A percentile compares a stretch with the other conserved stretches of the same genome.
Evolutionary conservation across 2,329 filamentous ascomycete genomes (phyloP).

Genomic region (Exophiala mesophila): DNA sequence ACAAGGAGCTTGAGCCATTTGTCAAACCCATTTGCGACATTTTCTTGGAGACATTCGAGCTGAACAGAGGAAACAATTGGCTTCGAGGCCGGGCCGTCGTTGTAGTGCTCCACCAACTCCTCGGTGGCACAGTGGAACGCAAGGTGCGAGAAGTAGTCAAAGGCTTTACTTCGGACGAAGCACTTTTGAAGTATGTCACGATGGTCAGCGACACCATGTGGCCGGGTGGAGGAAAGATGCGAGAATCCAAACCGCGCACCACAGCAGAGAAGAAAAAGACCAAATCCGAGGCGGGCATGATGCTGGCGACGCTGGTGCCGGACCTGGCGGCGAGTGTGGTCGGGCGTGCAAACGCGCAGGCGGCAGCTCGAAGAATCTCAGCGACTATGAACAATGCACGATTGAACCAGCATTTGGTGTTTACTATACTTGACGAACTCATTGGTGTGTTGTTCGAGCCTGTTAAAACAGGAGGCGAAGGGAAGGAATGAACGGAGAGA

Average conservation of each 20-base stretch:
- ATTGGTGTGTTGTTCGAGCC: slow-evolving; percentile 58
- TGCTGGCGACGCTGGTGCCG: slow-evolving; percentile 83
- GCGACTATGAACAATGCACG: slow-evolving; percentile 86
- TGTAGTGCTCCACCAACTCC: slow-evolving; percentile 88
- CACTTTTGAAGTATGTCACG: slow-evolving; percentile 68
- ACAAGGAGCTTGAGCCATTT: slow-evolving; percentile 84
- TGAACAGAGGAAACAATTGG: slow-evolving; percentile 96
- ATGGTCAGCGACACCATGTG: slow-evolving; percentile 74
- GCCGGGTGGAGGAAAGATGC: slow-evolving; percentile 53
- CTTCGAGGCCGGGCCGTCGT: slow-evolving; percentile 91
- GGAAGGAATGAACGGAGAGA: too few relatives aligned
- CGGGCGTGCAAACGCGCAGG: slow-evolving; percentile 83
- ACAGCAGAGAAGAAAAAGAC: slow-evolving; percentile 71
- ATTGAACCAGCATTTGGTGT: slow-evolving; percentile 71
- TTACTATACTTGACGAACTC: slow-evolving; percentile 67
- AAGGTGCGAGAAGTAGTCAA: slow-evolving; percentile 85
- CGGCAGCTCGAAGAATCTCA: slow-evolving; percentile 81
- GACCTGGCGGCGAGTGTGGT: slow-evolving; percentile 92
- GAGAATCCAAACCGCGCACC: slow-evolving; percentile 54
- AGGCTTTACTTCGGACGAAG: slow-evolving; percentile 69
- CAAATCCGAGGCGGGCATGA: slow-evolving; percentile 77
- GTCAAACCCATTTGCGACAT: slow-evolving; percentile 98
- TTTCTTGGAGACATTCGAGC: slow-evolving; percentile 90
- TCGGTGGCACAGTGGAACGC: slow-evolving; percentile 92
- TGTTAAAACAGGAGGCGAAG: too few relatives aligned